These are phyloP conservation scores for Clarireedia sp. DNA, from an alignment of 2,329 filamentous ascomycete genomes.

Conservation along the genomic window DNA sequence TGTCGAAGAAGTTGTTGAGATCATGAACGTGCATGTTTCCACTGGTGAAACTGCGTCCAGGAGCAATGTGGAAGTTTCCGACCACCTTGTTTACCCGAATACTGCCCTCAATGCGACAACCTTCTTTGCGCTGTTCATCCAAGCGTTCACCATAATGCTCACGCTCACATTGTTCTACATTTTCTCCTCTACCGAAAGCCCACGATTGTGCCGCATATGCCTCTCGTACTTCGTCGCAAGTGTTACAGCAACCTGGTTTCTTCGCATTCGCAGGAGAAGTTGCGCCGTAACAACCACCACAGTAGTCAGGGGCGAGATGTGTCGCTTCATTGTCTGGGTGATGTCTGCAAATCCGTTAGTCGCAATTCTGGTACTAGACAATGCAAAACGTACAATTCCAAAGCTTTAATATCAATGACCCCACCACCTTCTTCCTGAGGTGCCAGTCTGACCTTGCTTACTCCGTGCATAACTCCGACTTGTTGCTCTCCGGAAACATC, in stretches of 20 bases:
- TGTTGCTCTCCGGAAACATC: slow-evolving; percentile 97
- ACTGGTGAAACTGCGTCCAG: slow-evolving; percentile 90
- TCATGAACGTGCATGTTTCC: slow-evolving; percentile 98
- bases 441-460: slow-evolving; percentile 80
- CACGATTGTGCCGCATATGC: slow-evolving; percentile 84
- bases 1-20: slow-evolving; percentile 87
- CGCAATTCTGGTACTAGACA: slow-evolving; percentile 13
- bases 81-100: slow-evolving; percentile 97
- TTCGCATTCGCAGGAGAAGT: slow-evolving; percentile 58
- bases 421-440: slow-evolving; percentile 65
- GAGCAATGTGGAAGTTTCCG: slow-evolving; percentile 97
- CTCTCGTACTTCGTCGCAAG: slow-evolving; percentile 92
- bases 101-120: slow-evolving; percentile 86
- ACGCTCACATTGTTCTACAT: slow-evolving; percentile 88
- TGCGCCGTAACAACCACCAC: slow-evolving; percentile 87
- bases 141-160: slow-evolving; percentile 90
- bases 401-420: slow-evolving; percentile 61
- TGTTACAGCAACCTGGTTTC: slow-evolving; percentile 92
- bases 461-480: slow-evolving; percentile 84
- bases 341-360: slow-evolving; percentile 42
- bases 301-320: slow-evolving; percentile 88
- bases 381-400: slow-evolving; percentile 49
- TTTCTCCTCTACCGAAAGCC: slow-evolving; percentile 89
- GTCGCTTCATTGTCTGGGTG: slow-evolving; percentile 54
- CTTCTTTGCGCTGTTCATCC: slow-evolving; percentile 80